Evolutionary conservation across 2,329 filamentous ascomycete species (phyloP).

Genomic region (Ophiostoma sp.): DNA sequence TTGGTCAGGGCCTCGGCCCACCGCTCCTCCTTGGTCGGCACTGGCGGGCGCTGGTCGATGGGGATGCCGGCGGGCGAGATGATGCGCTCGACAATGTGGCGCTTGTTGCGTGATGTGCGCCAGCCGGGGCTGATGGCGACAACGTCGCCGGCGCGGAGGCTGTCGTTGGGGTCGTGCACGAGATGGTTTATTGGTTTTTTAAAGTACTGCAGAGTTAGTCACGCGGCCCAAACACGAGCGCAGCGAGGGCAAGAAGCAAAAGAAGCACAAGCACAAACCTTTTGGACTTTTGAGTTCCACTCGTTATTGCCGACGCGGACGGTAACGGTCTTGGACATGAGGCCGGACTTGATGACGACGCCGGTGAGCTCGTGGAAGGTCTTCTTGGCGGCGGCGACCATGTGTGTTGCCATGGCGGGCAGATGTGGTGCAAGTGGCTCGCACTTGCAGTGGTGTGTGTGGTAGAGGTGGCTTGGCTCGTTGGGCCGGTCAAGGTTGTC

Average conservation of each 20-base stretch:
- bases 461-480: not conserved
- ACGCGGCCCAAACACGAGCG: not conserved
- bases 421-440: not conserved
- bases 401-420: slow-evolving; percentile 37
- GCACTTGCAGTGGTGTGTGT: not conserved
- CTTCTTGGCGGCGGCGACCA: slow-evolving; percentile 37
- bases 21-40: slow-evolving; percentile 61
- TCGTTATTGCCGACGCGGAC: slow-evolving; percentile 65
- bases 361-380: slow-evolving; percentile 54
- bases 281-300: slow-evolving; percentile 68
- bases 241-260: not conserved
- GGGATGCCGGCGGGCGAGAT: slow-evolving; percentile 62
- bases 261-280: slow-evolving; percentile 45
- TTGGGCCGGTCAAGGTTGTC: not conserved
- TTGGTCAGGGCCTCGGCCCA: slow-evolving; percentile 50
- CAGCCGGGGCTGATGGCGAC: slow-evolving; percentile 64
- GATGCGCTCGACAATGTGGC: slow-evolving; percentile 69
- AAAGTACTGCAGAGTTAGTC: slow-evolving; percentile 50
- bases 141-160: slow-evolving; percentile 68
- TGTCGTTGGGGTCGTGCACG: slow-evolving; percentile 73
- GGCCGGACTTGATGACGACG: slow-evolving; percentile 70
- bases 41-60: slow-evolving; percentile 58
- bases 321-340: slow-evolving; percentile 74
- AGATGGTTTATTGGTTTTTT: slow-evolving; percentile 59
- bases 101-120: slow-evolving; percentile 61